Percentiles rank a stretch among this genome's conserved stretches.
Evolutionary conservation across 176 grass and related monocot species (phyloP).

Genomic region (Oryza coarctata): DNA sequence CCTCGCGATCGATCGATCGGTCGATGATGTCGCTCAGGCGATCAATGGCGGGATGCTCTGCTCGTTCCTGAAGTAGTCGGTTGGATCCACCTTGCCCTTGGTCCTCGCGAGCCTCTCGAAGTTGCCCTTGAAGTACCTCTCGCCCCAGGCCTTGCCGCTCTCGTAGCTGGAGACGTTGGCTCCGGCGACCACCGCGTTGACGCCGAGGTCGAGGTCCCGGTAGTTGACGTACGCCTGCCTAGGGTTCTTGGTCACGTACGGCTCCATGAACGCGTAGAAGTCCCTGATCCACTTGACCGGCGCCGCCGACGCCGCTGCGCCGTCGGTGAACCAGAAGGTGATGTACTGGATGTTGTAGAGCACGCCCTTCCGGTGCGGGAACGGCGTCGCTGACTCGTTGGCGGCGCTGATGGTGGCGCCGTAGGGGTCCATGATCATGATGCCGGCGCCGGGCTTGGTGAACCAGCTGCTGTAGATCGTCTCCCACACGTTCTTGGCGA

Average conservation of each 20-base stretch:
- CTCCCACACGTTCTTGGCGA: conserved; percentile 23
- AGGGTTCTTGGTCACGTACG: conserved; percentile 36
- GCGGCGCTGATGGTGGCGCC: conserved; percentile 28
- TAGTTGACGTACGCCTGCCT: conserved; percentile 47
- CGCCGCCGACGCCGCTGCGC: not conserved
- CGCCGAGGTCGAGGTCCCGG: conserved; percentile 49
- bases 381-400: conserved; percentile 7
- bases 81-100: conserved; percentile 37
- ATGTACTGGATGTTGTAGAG: conserved; percentile 50
- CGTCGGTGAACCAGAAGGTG: conserved; percentile 13
- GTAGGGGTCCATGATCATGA: conserved; percentile 42
- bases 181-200: not conserved
- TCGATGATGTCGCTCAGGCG: not conserved
- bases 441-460: conserved; percentile 15
- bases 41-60: conserved; percentile 55
- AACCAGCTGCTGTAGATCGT: conserved; percentile 14
- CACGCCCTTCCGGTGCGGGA: conserved; percentile 34
- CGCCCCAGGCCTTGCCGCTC: conserved; percentile 37
- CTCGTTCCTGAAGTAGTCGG: conserved; percentile 68
- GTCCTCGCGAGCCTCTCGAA: conserved; percentile 38
- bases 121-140: conserved; percentile 40
- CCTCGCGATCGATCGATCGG: not conserved
- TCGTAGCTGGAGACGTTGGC: conserved; percentile 23
- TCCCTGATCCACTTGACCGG: conserved; percentile 28
- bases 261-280: conserved; percentile 34